Base-by-base conservation (phyloP, 179 eudicot genomes). In the Heliamphora ciliata region DNA sequence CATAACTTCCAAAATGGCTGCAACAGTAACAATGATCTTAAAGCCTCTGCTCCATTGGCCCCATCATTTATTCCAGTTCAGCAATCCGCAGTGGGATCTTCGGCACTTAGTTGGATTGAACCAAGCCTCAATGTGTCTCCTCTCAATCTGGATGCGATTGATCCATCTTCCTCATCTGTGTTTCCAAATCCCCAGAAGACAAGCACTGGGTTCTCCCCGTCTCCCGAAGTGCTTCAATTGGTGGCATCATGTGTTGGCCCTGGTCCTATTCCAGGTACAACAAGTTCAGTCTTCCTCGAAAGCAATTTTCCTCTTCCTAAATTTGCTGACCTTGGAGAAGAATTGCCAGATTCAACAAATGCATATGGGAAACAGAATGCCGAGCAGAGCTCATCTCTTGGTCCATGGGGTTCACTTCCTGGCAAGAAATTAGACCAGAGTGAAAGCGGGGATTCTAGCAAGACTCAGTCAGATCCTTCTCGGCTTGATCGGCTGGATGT, bases 401-500 rank as follows among this genome's bases (percentile, higher is more conserved):
- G 68, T 24, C 15, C 54, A 1, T 65, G 9, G 81, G 56, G 52
- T 68, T 70, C 63, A 8, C 74, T 4, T 44, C 31, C 56, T 14
- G 80, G 72, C 54, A 80, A 80, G 86, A 82, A 83, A 61, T 17
- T 17, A 24, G 85, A 71, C 4, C 76, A 44, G 52, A 46, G 81
- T 47, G 86, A 56, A 67, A 87, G 86, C 70, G 87, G 85, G 80
- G 89, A 89, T 47, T 91, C 90, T 46, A 82, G 88, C 81, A 86
- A 89, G 85, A 87, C 91, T 44, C 86, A 74, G 24, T 87, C 90
- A 10, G 90, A 88, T 81, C 81, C 82, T 31, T 71, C 84, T 84
- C 85, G 11, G 46, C 74, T 74, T 60, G 80, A 81, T 14, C 78
- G 21, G 66, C 75, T 58, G 3, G 87, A 86, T 31, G 88, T 48